Evolutionary conservation across 116 monocot genomes (phyloP).

Genomic region (Thalassia testudinum): DNA sequence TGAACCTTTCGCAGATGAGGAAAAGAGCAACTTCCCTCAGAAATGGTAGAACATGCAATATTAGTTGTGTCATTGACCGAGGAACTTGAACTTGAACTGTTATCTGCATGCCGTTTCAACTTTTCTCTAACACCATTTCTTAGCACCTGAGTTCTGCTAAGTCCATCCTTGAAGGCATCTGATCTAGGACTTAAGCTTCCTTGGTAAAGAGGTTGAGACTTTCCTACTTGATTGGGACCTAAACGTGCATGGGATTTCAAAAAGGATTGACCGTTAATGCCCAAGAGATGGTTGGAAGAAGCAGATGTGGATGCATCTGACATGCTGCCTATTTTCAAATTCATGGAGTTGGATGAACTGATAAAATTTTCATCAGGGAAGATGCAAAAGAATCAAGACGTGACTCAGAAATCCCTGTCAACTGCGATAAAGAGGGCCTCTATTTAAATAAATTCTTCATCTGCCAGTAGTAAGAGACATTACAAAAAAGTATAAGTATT

Average conservation of each 20-base stretch:
- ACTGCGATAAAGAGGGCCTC: slow-evolving; percentile 58
- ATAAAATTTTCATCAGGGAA: slow-evolving; percentile 23
- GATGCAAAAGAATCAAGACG: slow-evolving; percentile 72
- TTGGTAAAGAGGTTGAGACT: slow-evolving; percentile 17
- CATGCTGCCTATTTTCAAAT: too few relatives aligned
- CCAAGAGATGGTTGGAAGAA: slow-evolving; percentile 1
- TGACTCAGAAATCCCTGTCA: slow-evolving; percentile 60
- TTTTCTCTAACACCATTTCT: slow-evolving; percentile 27
- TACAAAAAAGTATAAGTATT: not conserved
- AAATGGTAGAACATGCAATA: too few relatives aligned
- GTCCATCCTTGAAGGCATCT: slow-evolving; percentile 47
- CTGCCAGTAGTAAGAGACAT: slow-evolving; percentile 17
- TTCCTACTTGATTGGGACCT: slow-evolving; percentile 12
- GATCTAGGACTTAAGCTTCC: slow-evolving; percentile 38
- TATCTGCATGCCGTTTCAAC: slow-evolving; percentile 16
- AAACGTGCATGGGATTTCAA: slow-evolving; percentile 5
- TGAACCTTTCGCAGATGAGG: too few relatives aligned
- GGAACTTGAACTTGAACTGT: slow-evolving; percentile 8
- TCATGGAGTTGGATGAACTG: too few relatives aligned
- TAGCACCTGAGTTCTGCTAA: slow-evolving; percentile 8
- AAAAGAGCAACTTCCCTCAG: too few relatives aligned
- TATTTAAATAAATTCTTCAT: slow-evolving; percentile 60
- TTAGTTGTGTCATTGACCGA: not conserved
- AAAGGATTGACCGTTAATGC: slow-evolving; percentile 6
- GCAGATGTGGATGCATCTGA: not conserved